Conservation (phyloP, 1,284 basidiomycete species). For the Ustilago curta region DNA sequence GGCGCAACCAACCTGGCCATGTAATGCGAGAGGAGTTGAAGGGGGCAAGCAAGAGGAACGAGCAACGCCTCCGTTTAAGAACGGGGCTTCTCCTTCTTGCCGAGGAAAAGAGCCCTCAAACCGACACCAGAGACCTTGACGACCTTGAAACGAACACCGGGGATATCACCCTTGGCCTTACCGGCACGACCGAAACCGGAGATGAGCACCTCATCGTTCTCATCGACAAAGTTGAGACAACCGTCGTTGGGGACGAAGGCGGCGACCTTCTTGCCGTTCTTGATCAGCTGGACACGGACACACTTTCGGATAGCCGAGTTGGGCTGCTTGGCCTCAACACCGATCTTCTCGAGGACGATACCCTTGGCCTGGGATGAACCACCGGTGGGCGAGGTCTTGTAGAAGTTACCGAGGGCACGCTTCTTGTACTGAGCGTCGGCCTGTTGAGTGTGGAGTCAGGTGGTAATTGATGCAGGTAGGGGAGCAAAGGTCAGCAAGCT, state of each 20-base stretch:
- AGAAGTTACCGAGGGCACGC: slow-evolving; percentile 98
- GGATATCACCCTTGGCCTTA: slow-evolving; percentile 96
- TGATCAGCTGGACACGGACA: slow-evolving; percentile 99
- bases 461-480: neutral
- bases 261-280: slow-evolving; percentile 95
- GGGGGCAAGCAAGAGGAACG: slow-evolving; percentile 2
- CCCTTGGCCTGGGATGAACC: slow-evolving; percentile 99
- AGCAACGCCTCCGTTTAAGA: slow-evolving; percentile 44
- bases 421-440: slow-evolving; percentile 99
- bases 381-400: slow-evolving; percentile 99
- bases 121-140: slow-evolving; percentile 99
- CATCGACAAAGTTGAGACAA: slow-evolving; percentile 89
- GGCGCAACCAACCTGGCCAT: neutral
- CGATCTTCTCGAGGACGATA: slow-evolving; percentile 98
- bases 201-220: slow-evolving; percentile 99
- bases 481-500: slow-evolving; percentile 20
- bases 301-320: slow-evolving; percentile 99
- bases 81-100: slow-evolving; percentile 67
- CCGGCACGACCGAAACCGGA: slow-evolving; percentile 99
- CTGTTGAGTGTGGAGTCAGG: slow-evolving; percentile 71
- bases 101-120: slow-evolving; percentile 72
- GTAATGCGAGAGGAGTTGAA: slow-evolving; percentile 4
- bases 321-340: slow-evolving; percentile 90
- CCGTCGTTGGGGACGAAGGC: slow-evolving; percentile 81
- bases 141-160: slow-evolving; percentile 95